These are phyloP conservation scores for Phytophthora capsici DNA, from an alignment of 352 stramenopile species.

Conservation along the genomic window DNA sequence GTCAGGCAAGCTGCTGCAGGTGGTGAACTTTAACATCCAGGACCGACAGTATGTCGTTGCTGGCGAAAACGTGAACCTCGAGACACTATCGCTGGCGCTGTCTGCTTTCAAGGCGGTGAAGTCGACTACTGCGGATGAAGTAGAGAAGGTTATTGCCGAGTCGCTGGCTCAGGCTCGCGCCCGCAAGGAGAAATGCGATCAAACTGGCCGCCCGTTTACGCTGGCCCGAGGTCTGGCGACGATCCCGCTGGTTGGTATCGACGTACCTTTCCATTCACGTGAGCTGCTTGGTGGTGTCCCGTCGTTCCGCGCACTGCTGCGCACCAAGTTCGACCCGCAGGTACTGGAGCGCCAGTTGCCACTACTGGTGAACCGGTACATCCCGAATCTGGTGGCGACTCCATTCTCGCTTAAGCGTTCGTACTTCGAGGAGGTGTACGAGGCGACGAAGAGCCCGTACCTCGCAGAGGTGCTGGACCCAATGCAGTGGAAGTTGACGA, in stretches of 20 bases:
- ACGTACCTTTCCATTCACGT: slow-evolving; percentile 91
- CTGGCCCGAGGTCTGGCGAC: slow-evolving; percentile 76
- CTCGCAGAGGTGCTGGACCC: slow-evolving; percentile 68
- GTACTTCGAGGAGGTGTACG: slow-evolving; percentile 81
- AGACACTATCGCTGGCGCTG: slow-evolving; percentile 74
- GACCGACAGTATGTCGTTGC: slow-evolving; percentile 87
- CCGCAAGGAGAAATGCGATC: slow-evolving; percentile 68
- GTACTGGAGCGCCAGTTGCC: slow-evolving; percentile 73
- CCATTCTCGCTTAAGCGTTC: slow-evolving; percentile 79
- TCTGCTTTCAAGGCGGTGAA: slow-evolving; percentile 57
- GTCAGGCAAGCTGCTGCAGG: slow-evolving; percentile 79
- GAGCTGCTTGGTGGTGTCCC: slow-evolving; percentile 84
- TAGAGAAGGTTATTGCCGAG: slow-evolving; percentile 64
- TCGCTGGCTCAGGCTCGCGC: slow-evolving; percentile 57
- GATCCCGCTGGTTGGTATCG: slow-evolving; percentile 88
- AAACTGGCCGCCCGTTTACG: slow-evolving; percentile 62
- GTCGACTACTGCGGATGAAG: slow-evolving; percentile 47
- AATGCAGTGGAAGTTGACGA: slow-evolving; percentile 76
- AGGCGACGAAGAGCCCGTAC: slow-evolving; percentile 74
- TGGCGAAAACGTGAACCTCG: slow-evolving; percentile 82
- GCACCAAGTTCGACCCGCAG: slow-evolving; percentile 72
- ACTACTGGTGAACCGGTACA: slow-evolving; percentile 80
- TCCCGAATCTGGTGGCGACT: slow-evolving; percentile 85
- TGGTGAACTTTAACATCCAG: slow-evolving; percentile 91
- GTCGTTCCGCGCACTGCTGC: slow-evolving; percentile 78